Evolutionary conservation across 805 yeast genomes (phyloP).

Genomic region (Aciculoconidium aculeatum): DNA sequence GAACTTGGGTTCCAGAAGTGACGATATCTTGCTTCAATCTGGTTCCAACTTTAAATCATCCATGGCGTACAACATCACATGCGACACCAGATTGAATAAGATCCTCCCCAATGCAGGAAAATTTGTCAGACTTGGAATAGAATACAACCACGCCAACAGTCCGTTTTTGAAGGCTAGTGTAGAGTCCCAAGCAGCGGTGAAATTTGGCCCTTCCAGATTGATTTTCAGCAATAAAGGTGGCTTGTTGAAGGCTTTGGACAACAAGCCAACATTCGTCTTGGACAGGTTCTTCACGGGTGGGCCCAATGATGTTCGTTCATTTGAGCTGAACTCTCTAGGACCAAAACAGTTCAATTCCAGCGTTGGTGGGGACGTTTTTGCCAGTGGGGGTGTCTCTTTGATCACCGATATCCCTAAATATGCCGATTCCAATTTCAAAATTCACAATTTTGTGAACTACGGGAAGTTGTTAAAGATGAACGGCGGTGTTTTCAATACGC

Average conservation of each 20-base stretch:
- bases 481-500: conserved; percentile 6
- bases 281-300: conserved; percentile 57
- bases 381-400: conserved; percentile 41
- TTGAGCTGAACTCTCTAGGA: conserved; percentile 46
- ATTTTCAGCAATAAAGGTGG: conserved; percentile 31
- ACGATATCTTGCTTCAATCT: conserved; percentile 31
- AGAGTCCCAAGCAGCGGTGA: conserved; percentile 33
- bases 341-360: conserved; percentile 47
- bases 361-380: conserved; percentile 48
- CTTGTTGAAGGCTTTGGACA: conserved; percentile 17
- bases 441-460: conserved; percentile 43
- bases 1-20: conserved; percentile 23
- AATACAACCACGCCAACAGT: conserved; percentile 21
- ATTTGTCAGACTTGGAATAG: conserved; percentile 30
- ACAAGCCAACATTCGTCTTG: conserved; percentile 29
- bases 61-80: conserved; percentile 30
- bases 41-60: conserved; percentile 45
- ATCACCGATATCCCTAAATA: conserved; percentile 39
- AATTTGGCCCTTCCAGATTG: conserved; percentile 6
- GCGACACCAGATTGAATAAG: conserved; percentile 40
- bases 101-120: conserved; percentile 41
- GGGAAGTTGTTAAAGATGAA: conserved; percentile 38
- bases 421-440: conserved; percentile 41
- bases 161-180: conserved; percentile 37
- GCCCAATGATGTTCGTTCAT: conserved; percentile 52